phyloP scores from a whole-genome alignment of 2,329 filamentous ascomycete genomes.

The Ophiocordyceps robertsii region DNA sequence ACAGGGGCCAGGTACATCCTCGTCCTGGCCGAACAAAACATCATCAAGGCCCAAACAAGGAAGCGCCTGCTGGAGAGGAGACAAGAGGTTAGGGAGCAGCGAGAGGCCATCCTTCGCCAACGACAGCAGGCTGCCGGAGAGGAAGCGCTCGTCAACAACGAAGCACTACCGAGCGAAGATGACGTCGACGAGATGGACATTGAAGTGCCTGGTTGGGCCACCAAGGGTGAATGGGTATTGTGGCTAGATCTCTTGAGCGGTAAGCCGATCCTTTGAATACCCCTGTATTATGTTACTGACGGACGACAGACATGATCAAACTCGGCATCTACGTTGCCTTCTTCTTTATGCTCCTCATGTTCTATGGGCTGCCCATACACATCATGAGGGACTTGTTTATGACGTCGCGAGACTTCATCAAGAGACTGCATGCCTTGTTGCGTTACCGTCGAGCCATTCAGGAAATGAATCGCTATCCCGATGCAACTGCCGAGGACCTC shows the following conservation, averaged over 20 bases:
- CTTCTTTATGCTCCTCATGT: slow-evolving; percentile 83
- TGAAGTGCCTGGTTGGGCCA: slow-evolving; percentile 91
- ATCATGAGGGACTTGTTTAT: slow-evolving; percentile 94
- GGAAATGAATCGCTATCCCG: slow-evolving; percentile 90
- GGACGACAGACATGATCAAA: slow-evolving; percentile 65
- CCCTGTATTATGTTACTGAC: slow-evolving; percentile 6
- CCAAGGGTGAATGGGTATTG: slow-evolving; percentile 86
- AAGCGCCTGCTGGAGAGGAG: slow-evolving; percentile 56
- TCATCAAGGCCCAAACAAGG: slow-evolving; percentile 61
- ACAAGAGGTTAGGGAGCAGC: slow-evolving; percentile 49
- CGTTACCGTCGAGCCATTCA: slow-evolving; percentile 83
- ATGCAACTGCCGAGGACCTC: slow-evolving; percentile 80
- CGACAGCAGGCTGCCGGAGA: slow-evolving; percentile 38
- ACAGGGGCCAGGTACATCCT: slow-evolving; percentile 69
- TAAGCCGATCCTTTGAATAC: slow-evolving; percentile 27
- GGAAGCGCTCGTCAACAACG: slow-evolving; percentile 37
- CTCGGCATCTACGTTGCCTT: slow-evolving; percentile 80
- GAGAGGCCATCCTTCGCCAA: slow-evolving; percentile 35
- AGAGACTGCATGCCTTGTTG: slow-evolving; percentile 76
- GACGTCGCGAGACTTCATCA: slow-evolving; percentile 82
- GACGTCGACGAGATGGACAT: slow-evolving; percentile 88
- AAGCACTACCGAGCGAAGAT: slow-evolving; percentile 48
- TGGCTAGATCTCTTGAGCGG: slow-evolving; percentile 74
- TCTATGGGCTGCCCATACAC: slow-evolving; percentile 92
- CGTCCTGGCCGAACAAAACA: slow-evolving; percentile 61